phyloP scores from a whole-genome alignment of 148 eudicot species.

The Rhododendron kiyosumense region DNA sequence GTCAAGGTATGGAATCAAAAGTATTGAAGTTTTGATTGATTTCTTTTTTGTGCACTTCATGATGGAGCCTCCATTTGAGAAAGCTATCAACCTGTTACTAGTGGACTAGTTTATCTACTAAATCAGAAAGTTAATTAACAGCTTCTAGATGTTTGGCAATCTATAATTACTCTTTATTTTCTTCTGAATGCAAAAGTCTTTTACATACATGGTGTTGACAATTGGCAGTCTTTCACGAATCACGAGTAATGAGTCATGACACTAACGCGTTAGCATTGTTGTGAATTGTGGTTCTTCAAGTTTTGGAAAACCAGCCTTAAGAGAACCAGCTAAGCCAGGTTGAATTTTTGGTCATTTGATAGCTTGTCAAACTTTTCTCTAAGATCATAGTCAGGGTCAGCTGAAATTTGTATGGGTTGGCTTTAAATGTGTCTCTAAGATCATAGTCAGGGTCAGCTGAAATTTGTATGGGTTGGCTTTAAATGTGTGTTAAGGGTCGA shows the following conservation, averaged over 20 bases:
- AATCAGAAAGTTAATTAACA: not conserved
- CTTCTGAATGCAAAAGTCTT: not conserved
- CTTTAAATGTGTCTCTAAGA: not conserved
- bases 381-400: not conserved
- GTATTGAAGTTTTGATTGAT: slow-evolving; percentile 24
- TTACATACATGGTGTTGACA: not conserved
- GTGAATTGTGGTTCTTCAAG: not conserved
- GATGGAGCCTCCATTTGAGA: not conserved
- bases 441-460: not conserved
- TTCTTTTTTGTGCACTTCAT: not conserved
- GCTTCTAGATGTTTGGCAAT: not conserved
- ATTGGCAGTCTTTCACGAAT: not conserved
- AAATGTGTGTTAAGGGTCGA: not conserved
- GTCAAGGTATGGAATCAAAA: slow-evolving; percentile 62
- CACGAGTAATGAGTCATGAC: not conserved
- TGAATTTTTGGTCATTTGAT: not conserved
- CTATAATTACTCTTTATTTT: not conserved
- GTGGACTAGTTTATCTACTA: not conserved
- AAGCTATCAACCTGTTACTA: not conserved
- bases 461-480: not conserved
- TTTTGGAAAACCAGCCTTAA: not conserved
- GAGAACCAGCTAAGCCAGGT: not conserved
- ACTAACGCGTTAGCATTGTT: not conserved
- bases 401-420: not conserved
- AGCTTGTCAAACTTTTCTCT: not conserved